Evolutionary conservation across 306 rosid species (phyloP).

Genomic region (Quercus alba): DNA sequence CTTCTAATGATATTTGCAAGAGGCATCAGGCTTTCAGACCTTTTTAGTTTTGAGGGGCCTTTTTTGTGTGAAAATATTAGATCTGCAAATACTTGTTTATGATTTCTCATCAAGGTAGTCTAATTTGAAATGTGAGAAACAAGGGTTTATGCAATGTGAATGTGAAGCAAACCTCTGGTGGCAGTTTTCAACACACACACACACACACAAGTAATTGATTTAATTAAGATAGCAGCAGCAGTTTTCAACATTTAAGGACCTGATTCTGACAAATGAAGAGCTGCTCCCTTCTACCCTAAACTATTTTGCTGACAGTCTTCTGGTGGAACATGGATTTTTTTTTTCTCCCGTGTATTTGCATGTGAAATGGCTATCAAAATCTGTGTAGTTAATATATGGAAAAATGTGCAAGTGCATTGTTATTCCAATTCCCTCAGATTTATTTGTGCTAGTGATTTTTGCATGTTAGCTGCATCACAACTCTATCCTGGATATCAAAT

Average conservation of each 20-base stretch:
- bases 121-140: background rate
- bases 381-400: background rate
- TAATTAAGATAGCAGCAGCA: background rate
- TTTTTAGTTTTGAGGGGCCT: too few species aligned
- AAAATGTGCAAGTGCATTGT: background rate
- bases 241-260: background rate
- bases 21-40: too few species aligned
- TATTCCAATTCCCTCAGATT: background rate
- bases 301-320: background rate
- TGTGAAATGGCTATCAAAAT: background rate
- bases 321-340: background rate
- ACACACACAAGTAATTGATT: too few species aligned
- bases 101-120: background rate
- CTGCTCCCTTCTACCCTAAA: background rate
- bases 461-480: background rate
- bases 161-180: background rate
- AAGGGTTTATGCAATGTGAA: background rate
- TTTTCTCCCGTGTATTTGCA: background rate
- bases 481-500: background rate
- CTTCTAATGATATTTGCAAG: background rate
- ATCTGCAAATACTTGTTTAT: background rate
- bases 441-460: background rate
- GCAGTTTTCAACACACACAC: background rate
- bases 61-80: background rate
- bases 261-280: background rate